Base-by-base conservation (phyloP, 257 asterid species). In the Solanum rostratum region DNA sequence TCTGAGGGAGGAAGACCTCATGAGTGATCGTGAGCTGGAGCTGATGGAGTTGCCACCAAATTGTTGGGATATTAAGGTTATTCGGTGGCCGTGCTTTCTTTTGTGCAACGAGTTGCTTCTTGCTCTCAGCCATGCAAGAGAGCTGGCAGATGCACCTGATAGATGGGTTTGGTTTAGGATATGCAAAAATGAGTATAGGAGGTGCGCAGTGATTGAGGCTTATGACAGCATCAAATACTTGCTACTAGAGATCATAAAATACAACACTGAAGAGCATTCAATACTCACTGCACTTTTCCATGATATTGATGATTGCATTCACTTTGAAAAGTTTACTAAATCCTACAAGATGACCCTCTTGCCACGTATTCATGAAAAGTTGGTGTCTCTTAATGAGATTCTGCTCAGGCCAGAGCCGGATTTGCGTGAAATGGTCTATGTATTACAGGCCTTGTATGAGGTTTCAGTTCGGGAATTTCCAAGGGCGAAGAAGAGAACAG, bases 21-120 rank as follows among this genome's bases (percentile, higher is more conserved):
- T 96, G 53, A 91, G 94, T 46, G 98, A 96, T 74, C 82, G 63
- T 50, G 99, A 96, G 86, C 89, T 96, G 85, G 99, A 96, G 87
- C 89, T 92, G 18, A 85, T 94, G 90, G 99, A 96, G 88, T 84
- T 96, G 87, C 98, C 99, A 12, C 99, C 97, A 1, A 96, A 96
- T 83, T 90, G 94, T 81, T 96, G 99, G 99, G 94, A 92, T 71
- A 91, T 96, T 87, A 92, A 91, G 86, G 99, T 96, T 79, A 92
- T 96, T 69, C 95, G 99, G 1, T 96, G 99, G 99, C 99, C 99
- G 30, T 96, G 98, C 86, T 84, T 90, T 66, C 93, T 96, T 49
- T 90, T 96, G 43, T 93, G 96, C 91, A 96, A 94, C 59, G 99
- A 94, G 93, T 89, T 96, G 71, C 89, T 91, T 79, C 91, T 96